Evolutionary conservation across 129 eudicot genomes (phyloP).

Genomic region (Helianthus annuus): DNA sequence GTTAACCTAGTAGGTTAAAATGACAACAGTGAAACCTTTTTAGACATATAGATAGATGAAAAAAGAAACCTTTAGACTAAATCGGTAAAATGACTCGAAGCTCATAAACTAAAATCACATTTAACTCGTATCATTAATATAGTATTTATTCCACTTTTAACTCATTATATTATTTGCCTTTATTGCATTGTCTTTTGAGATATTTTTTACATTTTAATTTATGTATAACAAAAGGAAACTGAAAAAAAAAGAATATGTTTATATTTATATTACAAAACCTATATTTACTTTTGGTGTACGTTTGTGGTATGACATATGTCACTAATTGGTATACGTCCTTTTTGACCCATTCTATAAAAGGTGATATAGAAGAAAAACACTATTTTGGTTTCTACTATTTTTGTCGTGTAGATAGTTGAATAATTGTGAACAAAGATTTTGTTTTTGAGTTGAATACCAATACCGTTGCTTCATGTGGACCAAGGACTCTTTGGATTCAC

Average conservation of each 20-base stretch:
- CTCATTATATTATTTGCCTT: too few relatives aligned
- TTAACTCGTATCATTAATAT: too few relatives aligned
- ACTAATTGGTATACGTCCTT: not conserved
- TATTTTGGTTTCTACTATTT: constrained; percentile 3
- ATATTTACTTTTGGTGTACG: not conserved
- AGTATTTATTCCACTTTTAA: too few relatives aligned
- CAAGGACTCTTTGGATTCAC: constrained; percentile 28
- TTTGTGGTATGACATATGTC: constrained; percentile 1
- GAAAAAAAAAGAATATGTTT: not conserved
- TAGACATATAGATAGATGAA: too few relatives aligned
- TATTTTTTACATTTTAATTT: too few relatives aligned
- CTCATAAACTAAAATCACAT: too few relatives aligned
- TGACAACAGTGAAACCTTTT: too few relatives aligned
- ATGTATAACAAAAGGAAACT: not conserved
- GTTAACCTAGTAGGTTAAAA: too few relatives aligned
- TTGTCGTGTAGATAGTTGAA: not conserved
- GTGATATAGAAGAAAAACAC: not conserved
- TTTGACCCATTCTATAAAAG: constrained; percentile 9
- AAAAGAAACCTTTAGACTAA: too few relatives aligned
- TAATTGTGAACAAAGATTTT: not conserved
- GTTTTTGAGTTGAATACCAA: constrained; percentile 24
- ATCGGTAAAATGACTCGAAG: too few relatives aligned
- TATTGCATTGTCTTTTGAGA: too few relatives aligned
- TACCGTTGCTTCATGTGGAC: constrained; percentile 24
- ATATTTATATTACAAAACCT: too few relatives aligned